phyloP scores from a whole-genome alignment of 257 asterid species.

The Solanum neorickii region DNA sequence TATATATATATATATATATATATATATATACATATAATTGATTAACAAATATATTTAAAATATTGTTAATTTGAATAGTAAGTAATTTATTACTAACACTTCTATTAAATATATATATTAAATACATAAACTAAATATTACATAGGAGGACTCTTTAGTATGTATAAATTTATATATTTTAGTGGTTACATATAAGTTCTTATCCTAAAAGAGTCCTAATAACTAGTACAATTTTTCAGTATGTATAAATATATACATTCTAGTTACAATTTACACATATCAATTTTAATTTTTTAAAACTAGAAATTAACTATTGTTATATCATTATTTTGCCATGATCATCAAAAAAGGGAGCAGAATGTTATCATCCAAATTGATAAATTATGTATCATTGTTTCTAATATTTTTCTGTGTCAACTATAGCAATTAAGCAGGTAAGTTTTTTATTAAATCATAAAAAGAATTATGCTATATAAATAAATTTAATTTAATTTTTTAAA shows the following conservation, averaged over 20 bases:
- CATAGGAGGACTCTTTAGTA: neutral
- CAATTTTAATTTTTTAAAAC: neutral
- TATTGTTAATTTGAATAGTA: no score
- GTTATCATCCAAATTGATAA: constrained; percentile 12
- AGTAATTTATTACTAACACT: neutral
- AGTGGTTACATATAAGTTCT: neutral
- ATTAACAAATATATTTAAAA: no score
- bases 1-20: no score
- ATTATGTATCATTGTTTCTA: constrained; percentile 5
- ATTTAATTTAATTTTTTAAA: no score
- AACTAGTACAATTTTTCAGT: neutral
- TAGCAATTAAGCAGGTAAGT: constrained; percentile 45
- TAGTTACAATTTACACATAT: neutral
- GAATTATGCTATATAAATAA: neutral
- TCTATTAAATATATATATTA: neutral
- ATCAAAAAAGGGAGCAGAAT: neutral
- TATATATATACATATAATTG: no score
- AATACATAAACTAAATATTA: neutral
- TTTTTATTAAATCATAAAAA: neutral
- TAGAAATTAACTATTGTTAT: neutral
- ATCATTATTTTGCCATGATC: neutral
- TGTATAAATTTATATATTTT: no score
- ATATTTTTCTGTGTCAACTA: constrained; percentile 9
- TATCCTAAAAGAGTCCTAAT: neutral
- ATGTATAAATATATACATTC: neutral